Conservation (phyloP, 1,284 basidiomycete genomes). For the Ganoderma sinense region DNA sequence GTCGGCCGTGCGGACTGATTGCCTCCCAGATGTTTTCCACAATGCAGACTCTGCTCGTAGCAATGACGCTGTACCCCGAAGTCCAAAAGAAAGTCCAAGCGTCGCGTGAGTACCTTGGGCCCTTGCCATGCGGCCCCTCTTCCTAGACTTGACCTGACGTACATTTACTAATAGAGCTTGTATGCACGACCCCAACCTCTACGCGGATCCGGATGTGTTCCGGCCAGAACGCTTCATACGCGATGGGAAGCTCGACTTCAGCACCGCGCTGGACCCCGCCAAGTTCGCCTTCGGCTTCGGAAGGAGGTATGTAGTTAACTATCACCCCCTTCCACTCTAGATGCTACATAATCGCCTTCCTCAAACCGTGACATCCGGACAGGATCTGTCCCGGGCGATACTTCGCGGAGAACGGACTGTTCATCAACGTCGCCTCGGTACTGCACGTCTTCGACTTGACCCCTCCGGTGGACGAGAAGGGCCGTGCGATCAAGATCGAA, state of each 20-base stretch:
- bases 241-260: too few species aligned
- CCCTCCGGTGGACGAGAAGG: slow-evolving; percentile 5
- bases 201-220: slow-evolving; percentile 42
- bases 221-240: slow-evolving; percentile 46
- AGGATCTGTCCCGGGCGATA: background rate
- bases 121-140: too few species aligned
- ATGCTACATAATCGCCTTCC: background rate
- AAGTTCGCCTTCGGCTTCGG: slow-evolving; percentile 43
- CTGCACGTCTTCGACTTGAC: slow-evolving; percentile 4
- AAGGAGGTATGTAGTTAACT: slow-evolving; percentile 35
- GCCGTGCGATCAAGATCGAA: background rate
- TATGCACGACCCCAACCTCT: slow-evolving; percentile 37
- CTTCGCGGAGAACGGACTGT: slow-evolving; percentile 1
- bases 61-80: slow-evolving; percentile 45
- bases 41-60: slow-evolving; percentile 39
- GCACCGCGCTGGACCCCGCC: slow-evolving; percentile 35
- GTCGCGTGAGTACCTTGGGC: too few species aligned
- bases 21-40: slow-evolving; percentile 29
- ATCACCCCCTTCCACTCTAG: background rate
- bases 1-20: too few species aligned
- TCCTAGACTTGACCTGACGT: background rate
- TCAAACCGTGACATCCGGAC: background rate
- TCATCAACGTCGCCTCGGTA: background rate
- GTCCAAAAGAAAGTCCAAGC: slow-evolving; percentile 38
- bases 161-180: slow-evolving; percentile 18